phyloP scores from a whole-genome alignment of 371 early-diverging fungal genomes.

The Rhizopus sp. region DNA sequence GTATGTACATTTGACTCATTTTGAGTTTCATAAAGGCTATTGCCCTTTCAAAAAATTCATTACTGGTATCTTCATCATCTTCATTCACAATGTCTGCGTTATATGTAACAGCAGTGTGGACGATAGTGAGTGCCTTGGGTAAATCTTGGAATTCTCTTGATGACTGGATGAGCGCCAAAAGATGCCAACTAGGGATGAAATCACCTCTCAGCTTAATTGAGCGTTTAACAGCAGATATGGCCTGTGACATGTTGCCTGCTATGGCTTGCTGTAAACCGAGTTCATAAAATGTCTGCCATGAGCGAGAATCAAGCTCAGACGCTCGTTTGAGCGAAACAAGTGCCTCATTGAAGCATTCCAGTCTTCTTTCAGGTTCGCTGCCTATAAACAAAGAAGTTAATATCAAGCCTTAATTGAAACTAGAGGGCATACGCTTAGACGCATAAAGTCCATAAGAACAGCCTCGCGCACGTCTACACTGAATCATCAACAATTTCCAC shows the following conservation, averaged over 20 bases:
- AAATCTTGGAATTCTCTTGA: slow-evolving; percentile 37
- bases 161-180: slow-evolving; percentile 78
- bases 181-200: slow-evolving; percentile 83
- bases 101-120: slow-evolving; percentile 64
- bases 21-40: slow-evolving; percentile 25
- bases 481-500: slow-evolving; percentile 20
- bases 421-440: slow-evolving; percentile 15
- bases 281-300: slow-evolving; percentile 71
- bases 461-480: slow-evolving; percentile 14
- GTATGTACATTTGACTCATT: slow-evolving; percentile 29
- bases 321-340: slow-evolving; percentile 60
- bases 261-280: slow-evolving; percentile 80
- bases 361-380: slow-evolving; percentile 55
- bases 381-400: slow-evolving; percentile 21
- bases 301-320: slow-evolving; percentile 41
- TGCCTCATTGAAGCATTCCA: slow-evolving; percentile 60
- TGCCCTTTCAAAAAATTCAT: slow-evolving; percentile 28
- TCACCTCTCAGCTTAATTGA: slow-evolving; percentile 64
- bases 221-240: slow-evolving; percentile 59
- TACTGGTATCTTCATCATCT: slow-evolving; percentile 8
- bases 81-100: slow-evolving; percentile 22
- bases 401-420: not conserved
- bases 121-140: slow-evolving; percentile 64
- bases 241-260: slow-evolving; percentile 69
- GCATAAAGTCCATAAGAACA: slow-evolving; percentile 15